Conservation (phyloP, 345 rosid species). For the Gossypium sturtianum region DNA sequence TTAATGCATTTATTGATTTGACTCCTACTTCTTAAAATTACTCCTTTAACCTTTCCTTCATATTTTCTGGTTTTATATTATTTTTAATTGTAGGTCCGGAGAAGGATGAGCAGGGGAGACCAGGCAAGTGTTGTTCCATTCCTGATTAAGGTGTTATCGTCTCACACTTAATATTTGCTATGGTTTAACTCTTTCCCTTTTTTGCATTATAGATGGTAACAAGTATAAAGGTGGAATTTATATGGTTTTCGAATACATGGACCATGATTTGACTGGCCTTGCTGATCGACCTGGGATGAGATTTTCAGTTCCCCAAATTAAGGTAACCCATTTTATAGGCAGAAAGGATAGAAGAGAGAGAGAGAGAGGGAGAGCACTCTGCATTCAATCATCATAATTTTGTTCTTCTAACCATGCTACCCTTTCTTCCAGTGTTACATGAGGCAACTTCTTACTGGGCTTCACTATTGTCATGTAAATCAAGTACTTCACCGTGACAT, state of each 20-base stretch:
- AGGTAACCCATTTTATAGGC: conserved; percentile 37
- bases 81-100: conserved; percentile 52
- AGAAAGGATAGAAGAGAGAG: neutral
- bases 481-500: conserved; percentile 98
- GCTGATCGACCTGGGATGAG: conserved; percentile 94
- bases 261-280: conserved; percentile 93
- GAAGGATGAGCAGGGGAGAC: conserved; percentile 80
- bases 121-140: conserved; percentile 45
- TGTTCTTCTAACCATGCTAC: conserved; percentile 1
- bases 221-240: conserved; percentile 94
- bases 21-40: neutral
- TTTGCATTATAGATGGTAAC: conserved; percentile 55
- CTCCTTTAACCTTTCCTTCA: neutral
- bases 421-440: conserved; percentile 68
- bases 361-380: neutral
- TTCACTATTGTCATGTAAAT: conserved; percentile 88
- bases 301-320: conserved; percentile 88
- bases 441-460: conserved; percentile 95
- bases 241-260: conserved; percentile 99
- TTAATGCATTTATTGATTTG: neutral
- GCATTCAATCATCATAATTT: neutral
- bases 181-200: neutral
- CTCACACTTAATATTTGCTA: neutral
- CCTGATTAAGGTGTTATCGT: neutral
- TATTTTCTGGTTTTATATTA: neutral